Base-by-base conservation (phyloP, 176 grass and related monocot species). In the Oryza longistaminata region DNA sequence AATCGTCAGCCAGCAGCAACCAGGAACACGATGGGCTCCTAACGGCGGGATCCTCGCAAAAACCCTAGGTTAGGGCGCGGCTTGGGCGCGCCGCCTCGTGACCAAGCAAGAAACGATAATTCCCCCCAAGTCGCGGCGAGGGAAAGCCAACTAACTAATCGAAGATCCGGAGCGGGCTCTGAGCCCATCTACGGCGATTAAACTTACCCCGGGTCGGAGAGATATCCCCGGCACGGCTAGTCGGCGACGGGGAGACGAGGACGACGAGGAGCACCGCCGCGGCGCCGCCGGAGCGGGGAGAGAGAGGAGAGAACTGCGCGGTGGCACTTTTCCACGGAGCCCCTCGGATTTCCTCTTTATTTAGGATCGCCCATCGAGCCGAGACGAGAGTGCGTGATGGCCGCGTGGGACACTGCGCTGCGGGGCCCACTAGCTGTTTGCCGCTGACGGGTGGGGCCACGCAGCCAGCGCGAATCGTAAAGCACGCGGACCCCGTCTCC, bases 401-500 rank as follows among this genome's bases (percentile, higher is more conserved):
- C 34, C 34, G 2, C 50, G 3, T 19, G 52, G 0, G 53, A 58
- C 6, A 62, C 58, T 62, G 58, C 9, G 21, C 9, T 21, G 58
- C 11, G 55, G 53, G 31, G 60, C 69, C 46, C 22, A 3, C 11
- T 17, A 21, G 5, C 35, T 37, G 35, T 37, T 37, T 37, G 35
- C 35, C 35, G 4, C 35, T 6, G 35, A 40, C 15, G 9, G 58
- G 9, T 8, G 49, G 49, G 49, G 49, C 49, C 50, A 0, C 19
- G 53, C 19, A 8, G 58, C 65, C 19, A 8, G 58, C 65, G 53
- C 83, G 88, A 11, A 90, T 85, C 88, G 11, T 15, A 77, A 85
- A 89, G 82, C 77, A 35, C 55, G 7, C 4, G 16, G 17, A 27
- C 33, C 76, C 76, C 33, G 2, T 33, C 21, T 16, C 43, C 29